Conservation (phyloP, 2,329 filamentous ascomycete genomes). For the Colletotrichum euphorbiae region DNA sequence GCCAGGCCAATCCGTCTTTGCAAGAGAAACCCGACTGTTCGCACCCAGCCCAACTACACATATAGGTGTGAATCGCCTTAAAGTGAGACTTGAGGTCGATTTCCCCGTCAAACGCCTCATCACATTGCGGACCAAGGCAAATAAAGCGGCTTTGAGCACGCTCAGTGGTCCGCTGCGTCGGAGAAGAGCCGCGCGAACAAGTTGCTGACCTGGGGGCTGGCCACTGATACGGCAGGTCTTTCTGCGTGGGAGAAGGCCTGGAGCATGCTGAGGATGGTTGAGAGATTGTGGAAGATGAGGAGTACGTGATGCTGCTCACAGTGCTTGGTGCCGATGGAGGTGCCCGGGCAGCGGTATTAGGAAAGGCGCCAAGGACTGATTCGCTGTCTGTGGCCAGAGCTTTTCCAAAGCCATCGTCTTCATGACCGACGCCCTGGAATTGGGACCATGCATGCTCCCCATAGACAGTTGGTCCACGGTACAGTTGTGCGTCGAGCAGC, state of each 20-base stretch:
- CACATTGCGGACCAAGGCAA: slow-evolving; percentile 47
- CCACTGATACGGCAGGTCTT: slow-evolving; percentile 44
- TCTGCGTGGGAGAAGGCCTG: slow-evolving; percentile 47
- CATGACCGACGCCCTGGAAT: slow-evolving; percentile 5
- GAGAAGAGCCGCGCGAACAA: slow-evolving; percentile 44
- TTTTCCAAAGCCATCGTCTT: neutral
- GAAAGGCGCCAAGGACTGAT: neutral
- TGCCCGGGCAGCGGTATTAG: neutral
- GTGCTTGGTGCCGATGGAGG: slow-evolving; percentile 43
- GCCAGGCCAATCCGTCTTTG: slow-evolving; percentile 53
- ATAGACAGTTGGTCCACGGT: slow-evolving; percentile 19
- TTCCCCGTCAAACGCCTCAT: slow-evolving; percentile 43
- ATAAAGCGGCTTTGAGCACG: slow-evolving; percentile 40
- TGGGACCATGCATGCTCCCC: slow-evolving; percentile 25
- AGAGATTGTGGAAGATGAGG: slow-evolving; percentile 39
- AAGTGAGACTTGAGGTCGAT: slow-evolving; percentile 44
- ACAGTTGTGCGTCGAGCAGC: slow-evolving; percentile 14
- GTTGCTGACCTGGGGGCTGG: slow-evolving; percentile 31
- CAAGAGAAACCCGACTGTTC: slow-evolving; percentile 50
- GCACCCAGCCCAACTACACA: slow-evolving; percentile 56
- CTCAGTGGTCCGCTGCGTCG: slow-evolving; percentile 35
- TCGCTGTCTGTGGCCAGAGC: neutral
- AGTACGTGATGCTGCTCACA: slow-evolving; percentile 44
- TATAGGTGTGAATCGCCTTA: slow-evolving; percentile 46
- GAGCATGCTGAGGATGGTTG: slow-evolving; percentile 47